Percentiles rank a stretch among this genome's conserved stretches.
Conservation (phyloP, 2,329 filamentous ascomycete genomes). For the Monosporascus sp. region DNA sequence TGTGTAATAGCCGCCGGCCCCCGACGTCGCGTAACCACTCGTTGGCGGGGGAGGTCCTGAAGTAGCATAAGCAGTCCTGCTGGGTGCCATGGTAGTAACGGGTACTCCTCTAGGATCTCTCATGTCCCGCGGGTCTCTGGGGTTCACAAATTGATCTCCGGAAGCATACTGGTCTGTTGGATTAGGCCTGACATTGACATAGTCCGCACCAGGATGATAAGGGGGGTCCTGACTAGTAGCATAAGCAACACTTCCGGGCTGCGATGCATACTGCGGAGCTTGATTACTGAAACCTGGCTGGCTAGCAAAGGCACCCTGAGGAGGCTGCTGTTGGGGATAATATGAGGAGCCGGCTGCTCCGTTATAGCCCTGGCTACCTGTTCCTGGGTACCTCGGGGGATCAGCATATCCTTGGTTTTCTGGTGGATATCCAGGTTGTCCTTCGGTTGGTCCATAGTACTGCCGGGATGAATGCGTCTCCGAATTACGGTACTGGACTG, state of each 20-base stretch:
- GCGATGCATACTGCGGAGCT: constrained; percentile 21
- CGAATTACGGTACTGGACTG: constrained; percentile 54
- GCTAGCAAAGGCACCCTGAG: constrained; percentile 25
- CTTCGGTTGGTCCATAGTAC: constrained; percentile 41
- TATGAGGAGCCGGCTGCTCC: constrained; percentile 37
- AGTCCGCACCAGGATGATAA: constrained; percentile 26
- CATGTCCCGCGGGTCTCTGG: constrained; percentile 14
- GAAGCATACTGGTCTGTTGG: background rate
- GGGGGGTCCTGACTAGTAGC: constrained; percentile 21
- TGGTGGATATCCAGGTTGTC: constrained; percentile 22
- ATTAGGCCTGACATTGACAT: constrained; percentile 12
- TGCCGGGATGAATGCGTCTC: constrained; percentile 43
- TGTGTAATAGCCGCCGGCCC: constrained; percentile 24
- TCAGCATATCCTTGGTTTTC: constrained; percentile 36
- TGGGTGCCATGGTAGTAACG: constrained; percentile 24
- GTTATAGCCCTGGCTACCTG: constrained; percentile 43
- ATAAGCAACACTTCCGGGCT: constrained; percentile 21
- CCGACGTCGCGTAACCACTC: constrained; percentile 21
- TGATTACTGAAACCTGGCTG: constrained; percentile 23
- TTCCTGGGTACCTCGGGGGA: constrained; percentile 46
- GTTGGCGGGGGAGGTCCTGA: constrained; percentile 22
- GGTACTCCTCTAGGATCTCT: constrained; percentile 21
- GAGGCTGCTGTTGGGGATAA: constrained; percentile 23
- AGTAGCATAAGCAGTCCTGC: constrained; percentile 26
- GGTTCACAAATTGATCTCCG: constrained; percentile 19